Conservation (phyloP, 306 rosid genomes). For the Quercus berberidifolia region DNA sequence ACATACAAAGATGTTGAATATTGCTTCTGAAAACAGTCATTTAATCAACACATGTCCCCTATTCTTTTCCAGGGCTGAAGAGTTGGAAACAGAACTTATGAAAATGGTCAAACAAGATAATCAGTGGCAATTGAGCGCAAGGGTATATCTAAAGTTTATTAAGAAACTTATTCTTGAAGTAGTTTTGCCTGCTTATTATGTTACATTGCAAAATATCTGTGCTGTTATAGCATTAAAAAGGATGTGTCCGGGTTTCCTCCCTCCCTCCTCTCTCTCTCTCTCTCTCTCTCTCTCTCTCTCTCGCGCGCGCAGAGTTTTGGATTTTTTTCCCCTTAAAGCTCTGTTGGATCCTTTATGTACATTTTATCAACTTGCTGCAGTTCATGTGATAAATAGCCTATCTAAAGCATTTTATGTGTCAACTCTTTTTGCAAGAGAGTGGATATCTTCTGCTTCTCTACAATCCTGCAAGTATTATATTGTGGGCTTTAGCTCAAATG, state of each 20-base stretch:
- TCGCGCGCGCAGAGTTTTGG: background rate
- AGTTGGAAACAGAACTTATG: slow-evolving; percentile 88
- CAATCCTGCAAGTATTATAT: background rate
- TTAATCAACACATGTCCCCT: slow-evolving; percentile 17
- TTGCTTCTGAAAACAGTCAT: slow-evolving; percentile 12
- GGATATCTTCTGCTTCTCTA: background rate
- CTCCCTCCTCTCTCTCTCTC: too few relatives aligned
- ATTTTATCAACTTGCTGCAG: background rate
- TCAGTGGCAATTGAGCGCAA: slow-evolving; percentile 67
- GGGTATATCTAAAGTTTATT: slow-evolving; percentile 49
- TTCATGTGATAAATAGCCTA: background rate
- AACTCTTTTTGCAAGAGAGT: background rate
- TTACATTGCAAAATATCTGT: slow-evolving; percentile 1
- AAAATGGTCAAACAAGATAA: slow-evolving; percentile 87
- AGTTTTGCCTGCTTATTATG: background rate
- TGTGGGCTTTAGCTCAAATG: too few relatives aligned
- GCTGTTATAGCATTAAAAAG: slow-evolving; percentile 12
- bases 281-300: background rate
- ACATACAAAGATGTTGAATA: background rate
- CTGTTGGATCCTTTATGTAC: background rate
- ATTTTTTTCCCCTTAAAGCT: background rate
- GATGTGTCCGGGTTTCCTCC: background rate
- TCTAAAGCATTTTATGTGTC: background rate
- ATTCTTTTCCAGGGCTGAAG: slow-evolving; percentile 72
- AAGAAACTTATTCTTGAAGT: slow-evolving; percentile 16